Evolutionary conservation across 2,329 filamentous ascomycete genomes (phyloP), one percentile per base, ranked within the genome.

Genomic region (Boeremia lycopersici): DNA sequence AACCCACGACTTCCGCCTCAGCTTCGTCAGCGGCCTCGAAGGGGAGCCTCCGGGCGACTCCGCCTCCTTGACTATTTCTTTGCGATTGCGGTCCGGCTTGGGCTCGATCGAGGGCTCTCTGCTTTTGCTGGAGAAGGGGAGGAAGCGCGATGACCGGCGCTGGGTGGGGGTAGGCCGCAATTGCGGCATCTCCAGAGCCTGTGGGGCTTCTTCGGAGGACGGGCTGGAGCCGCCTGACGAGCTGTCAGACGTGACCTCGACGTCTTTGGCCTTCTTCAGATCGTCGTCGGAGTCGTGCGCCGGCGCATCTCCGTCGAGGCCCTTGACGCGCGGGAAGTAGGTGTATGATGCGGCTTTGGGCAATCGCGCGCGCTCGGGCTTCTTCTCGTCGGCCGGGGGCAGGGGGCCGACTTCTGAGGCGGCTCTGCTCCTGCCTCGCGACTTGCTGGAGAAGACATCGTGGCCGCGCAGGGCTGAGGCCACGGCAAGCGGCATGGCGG

Each of bases 181-280:
- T 60, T 65, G 65, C 31, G 65, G 65, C 69, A 62, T 73, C 57
- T 72, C 64, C 45, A 67, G 61, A 10, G 57, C 58, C 25, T 62
- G 57, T 47, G 68, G 66, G 17, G 64, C 61, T 29, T 72, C 72
- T 52, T 76, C 72, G 28, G 74, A 75, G 26, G 77, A 76, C 10
- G 78, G 78, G 44, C 77, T 80, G 9, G 75, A 78, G 51, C 74
- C 76, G 25, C 73, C 78, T 15, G 78, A 79, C 15, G 77, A 78
- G 48, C 74, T 74, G 57, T 69, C 71, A 11, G 71, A 71, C 4
- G 63, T 63, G 29, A 61, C 59, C 55, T 79, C 76, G 36, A 61
- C 69, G 48, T 60, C 62, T 39, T 55, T 62, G 49, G 53, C 57
- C 15, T 59, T 55, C 34, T 69, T 64, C 47, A 72, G 55, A 28